Evolutionary conservation across 129 eudicot species (phyloP).

Genomic region (Flaveria bidentis): DNA sequence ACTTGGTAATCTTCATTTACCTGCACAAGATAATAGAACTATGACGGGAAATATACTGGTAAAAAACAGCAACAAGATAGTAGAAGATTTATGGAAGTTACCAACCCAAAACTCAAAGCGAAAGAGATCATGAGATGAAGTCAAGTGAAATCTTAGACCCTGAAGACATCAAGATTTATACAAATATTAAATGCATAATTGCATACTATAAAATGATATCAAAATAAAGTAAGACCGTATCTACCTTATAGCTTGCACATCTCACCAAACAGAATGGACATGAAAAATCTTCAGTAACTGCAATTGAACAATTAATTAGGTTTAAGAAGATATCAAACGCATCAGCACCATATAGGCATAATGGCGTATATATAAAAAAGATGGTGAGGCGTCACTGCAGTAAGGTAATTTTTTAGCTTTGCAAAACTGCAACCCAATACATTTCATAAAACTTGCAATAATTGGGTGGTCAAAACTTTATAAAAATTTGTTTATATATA

Average conservation of each 20-base stretch:
- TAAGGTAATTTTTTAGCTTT: background rate
- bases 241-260: constrained; percentile 86
- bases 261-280: constrained; percentile 95
- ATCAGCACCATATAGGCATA: background rate
- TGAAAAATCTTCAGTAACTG: constrained; percentile 90
- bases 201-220: constrained; percentile 15
- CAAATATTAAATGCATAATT: background rate
- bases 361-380: background rate
- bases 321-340: constrained; percentile 12
- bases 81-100: constrained; percentile 34
- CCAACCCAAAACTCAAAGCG: constrained; percentile 87
- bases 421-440: background rate
- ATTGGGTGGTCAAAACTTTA: background rate
- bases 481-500: background rate
- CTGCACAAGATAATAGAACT: constrained; percentile 42
- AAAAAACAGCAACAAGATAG: constrained; percentile 5
- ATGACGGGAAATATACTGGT: background rate
- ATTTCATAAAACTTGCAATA: background rate
- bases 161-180: constrained; percentile 27
- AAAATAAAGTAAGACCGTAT: constrained; percentile 14
- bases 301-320: constrained; percentile 25
- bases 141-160: constrained; percentile 81
- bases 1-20: constrained; percentile 79
- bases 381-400: background rate
- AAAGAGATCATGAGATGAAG: constrained; percentile 85